Evolutionary conservation across 2,329 filamentous ascomycete species (phyloP), one percentile per base, ranked within the genome.

Genomic region (Fusarium sp.): DNA sequence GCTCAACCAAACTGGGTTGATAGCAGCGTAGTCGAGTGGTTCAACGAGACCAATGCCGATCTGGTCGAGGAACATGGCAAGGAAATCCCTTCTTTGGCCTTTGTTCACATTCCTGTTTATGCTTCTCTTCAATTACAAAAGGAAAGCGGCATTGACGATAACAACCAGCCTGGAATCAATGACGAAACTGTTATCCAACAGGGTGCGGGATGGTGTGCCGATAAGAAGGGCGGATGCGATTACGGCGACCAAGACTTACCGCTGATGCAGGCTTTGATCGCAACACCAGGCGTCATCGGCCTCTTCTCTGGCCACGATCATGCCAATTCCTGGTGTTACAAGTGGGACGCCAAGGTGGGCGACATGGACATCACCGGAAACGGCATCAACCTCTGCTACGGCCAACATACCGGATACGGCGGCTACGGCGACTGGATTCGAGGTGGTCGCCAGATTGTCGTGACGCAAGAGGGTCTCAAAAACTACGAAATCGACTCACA

Each of bases 261-360:
- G 0, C 91, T 93, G 66, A 90, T 91, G 88, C 72, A 83, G 52
- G 87, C 88, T 0, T 72, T 92, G 3, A 76, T 84, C 0, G 77
- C 82, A 2, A 89, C 85, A 1, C 73, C 78, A 0, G 87, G 87
- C 0, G 67, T 91, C 14, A 82, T 88, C 40, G 86, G 79, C 2
- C 74, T 90, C 10, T 89, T 91, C 75, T 83, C 82, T 2, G 90
- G 89, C 0, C 90, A 93, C 63, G 88, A 91, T 60, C 90, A 92
- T 59, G 86, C 85, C 0, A 80, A 87, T 55, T 83, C 84, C 1
- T 89, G 86, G 86, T 89, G 85, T 68, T 83, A 79, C 56, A 82
- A 79, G 56, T 86, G 82, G 83, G 76, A 83, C 28, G 74, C 79
- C 2, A 67, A 74, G 4, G 78, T 78, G 6, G 80, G 88, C 39